These are phyloP conservation scores for Penicillium pancosmium DNA, from an alignment of 495 filamentous ascomycete genomes.

Conservation along the genomic window DNA sequence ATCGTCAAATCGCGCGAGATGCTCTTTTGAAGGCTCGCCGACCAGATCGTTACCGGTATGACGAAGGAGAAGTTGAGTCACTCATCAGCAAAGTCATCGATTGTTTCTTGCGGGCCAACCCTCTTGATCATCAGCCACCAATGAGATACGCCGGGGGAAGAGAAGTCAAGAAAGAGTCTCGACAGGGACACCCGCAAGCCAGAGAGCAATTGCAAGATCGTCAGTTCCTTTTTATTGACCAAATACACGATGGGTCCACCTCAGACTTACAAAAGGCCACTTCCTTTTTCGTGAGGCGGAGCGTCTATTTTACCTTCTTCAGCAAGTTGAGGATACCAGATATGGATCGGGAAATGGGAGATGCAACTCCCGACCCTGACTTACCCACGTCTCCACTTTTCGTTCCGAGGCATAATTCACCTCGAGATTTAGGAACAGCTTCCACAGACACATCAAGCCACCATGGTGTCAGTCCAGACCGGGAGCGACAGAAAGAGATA, in stretches of 20 bases:
- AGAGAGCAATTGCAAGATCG: constrained; percentile 12
- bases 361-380: too few relatives aligned
- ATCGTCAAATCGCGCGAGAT: constrained; percentile 33
- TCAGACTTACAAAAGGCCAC: too few relatives aligned
- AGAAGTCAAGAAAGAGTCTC: constrained; percentile 15
- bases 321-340: too few relatives aligned
- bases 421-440: too few relatives aligned
- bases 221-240: constrained; percentile 18
- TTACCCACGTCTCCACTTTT: too few relatives aligned
- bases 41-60: constrained; percentile 33
- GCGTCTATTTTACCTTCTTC: too few relatives aligned
- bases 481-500: too few relatives aligned
- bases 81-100: constrained; percentile 25
- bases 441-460: too few relatives aligned
- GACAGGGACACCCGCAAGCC: constrained; percentile 13
- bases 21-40: constrained; percentile 34
- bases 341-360: too few relatives aligned
- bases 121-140: constrained; percentile 11
- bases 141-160: constrained; percentile 6
- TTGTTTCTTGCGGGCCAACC: constrained; percentile 22
- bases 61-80: constrained; percentile 22
- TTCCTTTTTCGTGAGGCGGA: too few relatives aligned
- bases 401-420: too few relatives aligned
- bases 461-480: too few relatives aligned
- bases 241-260: constrained; percentile 4